These are phyloP conservation scores for Catharanthus roseus DNA, from an alignment of 257 asterid genomes.

Conservation along the genomic window DNA sequence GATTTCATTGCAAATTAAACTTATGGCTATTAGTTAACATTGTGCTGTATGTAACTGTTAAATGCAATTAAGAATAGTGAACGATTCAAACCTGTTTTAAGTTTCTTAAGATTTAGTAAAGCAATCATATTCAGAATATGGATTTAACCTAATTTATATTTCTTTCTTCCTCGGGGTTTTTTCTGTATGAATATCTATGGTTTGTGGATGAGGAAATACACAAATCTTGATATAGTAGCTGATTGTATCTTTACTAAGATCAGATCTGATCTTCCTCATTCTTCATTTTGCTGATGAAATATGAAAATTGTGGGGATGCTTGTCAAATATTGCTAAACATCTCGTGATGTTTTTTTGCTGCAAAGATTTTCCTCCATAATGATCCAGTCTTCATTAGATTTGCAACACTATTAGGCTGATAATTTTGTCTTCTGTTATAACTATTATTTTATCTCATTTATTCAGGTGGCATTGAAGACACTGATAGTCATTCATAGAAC, in stretches of 20 bases:
- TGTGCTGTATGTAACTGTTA: not conserved
- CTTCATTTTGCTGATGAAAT: not conserved
- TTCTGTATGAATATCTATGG: not conserved
- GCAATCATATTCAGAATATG: not conserved
- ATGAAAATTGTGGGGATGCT: not conserved
- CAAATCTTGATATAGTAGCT: not conserved
- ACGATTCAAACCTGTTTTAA: not conserved
- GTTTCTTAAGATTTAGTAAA: not conserved
- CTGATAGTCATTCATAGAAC: slow-evolving; percentile 77
- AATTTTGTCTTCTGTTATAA: not conserved
- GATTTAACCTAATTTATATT: not conserved
- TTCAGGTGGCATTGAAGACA: slow-evolving; percentile 85
- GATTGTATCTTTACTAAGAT: not conserved
- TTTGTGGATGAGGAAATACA: not conserved
- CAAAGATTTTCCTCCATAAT: not conserved
- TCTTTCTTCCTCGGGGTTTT: not conserved
- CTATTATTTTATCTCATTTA: slow-evolving; percentile 7
- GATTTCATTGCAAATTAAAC: not conserved
- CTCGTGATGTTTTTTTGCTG: not conserved
- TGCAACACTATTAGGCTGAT: not conserved
- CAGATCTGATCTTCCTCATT: not conserved
- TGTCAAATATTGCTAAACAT: not conserved
- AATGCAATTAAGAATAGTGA: not conserved
- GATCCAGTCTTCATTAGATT: not conserved
- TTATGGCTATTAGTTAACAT: not conserved